phyloP scores from a whole-genome alignment of 306 rosid genomes.

The Chamaecrista fasciculata region DNA sequence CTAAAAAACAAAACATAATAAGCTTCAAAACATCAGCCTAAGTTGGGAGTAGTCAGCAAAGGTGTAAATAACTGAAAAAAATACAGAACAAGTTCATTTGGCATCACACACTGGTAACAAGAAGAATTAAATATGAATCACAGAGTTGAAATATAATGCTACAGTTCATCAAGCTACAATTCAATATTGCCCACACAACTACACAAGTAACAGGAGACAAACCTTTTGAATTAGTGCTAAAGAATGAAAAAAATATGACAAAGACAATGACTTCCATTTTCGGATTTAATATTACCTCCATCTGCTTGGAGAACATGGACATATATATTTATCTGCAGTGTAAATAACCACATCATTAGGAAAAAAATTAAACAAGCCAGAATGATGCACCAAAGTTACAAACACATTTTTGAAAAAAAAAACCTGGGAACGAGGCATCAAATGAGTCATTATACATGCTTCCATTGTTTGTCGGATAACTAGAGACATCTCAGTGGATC shows the following conservation, averaged over 20 bases:
- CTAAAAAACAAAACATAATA: not conserved
- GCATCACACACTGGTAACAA: no score
- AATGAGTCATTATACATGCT: constrained; percentile 74
- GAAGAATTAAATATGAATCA: no score
- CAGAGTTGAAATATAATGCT: not conserved
- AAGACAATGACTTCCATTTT: constrained; percentile 11
- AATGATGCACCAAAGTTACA: constrained; percentile 20
- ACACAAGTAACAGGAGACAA: constrained; percentile 5
- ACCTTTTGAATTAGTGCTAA: constrained; percentile 20
- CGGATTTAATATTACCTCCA: constrained; percentile 58
- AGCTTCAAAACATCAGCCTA: not conserved
- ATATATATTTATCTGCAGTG: constrained; percentile 77
- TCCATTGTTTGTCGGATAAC: constrained; percentile 94
- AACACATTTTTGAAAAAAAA: constrained; percentile 10
- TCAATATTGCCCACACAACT: constrained; percentile 21
- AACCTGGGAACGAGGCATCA: constrained; percentile 96
- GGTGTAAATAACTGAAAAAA: not conserved
- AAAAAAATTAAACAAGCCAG: not conserved
- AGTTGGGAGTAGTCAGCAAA: not conserved
- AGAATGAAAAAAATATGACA: not conserved
- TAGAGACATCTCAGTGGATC: constrained; percentile 89
- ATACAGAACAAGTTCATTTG: not conserved
- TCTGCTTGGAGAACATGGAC: constrained; percentile 97
- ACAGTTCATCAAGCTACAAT: not conserved
- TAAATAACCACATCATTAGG: constrained; percentile 28